Percentiles rank a stretch among this genome's conserved stretches.
phyloP scores from a whole-genome alignment of 2,329 filamentous ascomycete species.

The Exophiala xenobiotica region DNA sequence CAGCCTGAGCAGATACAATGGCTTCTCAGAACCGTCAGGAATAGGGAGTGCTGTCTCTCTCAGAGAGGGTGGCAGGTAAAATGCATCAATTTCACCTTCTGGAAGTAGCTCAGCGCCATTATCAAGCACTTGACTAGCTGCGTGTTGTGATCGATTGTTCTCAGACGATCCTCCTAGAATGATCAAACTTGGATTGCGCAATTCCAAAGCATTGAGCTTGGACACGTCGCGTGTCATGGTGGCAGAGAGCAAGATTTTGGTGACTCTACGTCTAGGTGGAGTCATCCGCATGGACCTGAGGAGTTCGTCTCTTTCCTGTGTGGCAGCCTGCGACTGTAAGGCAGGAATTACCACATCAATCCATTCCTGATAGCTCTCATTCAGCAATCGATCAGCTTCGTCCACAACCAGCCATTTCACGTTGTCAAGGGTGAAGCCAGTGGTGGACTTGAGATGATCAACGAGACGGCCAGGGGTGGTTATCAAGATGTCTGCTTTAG shows the following conservation, averaged over 20 bases:
- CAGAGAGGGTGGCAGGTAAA: conserved; percentile 63
- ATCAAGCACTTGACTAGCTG: conserved; percentile 9
- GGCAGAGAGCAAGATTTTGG: conserved; percentile 83
- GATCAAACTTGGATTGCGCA: conserved; percentile 66
- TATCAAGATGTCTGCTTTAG: conserved; percentile 85
- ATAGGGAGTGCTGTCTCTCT: conserved; percentile 68
- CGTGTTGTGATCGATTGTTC: conserved; percentile 21
- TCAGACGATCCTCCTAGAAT: conserved; percentile 23
- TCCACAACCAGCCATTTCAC: conserved; percentile 88
- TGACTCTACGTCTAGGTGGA: conserved; percentile 65
- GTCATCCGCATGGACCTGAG: conserved; percentile 70
- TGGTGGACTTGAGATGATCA: conserved; percentile 91
- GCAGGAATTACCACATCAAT: conserved; percentile 66
- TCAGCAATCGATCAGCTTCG: conserved; percentile 89
- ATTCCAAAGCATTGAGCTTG: conserved; percentile 74
- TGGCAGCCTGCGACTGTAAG: conserved; percentile 85
- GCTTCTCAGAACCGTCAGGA: conserved; percentile 69
- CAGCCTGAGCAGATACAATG: conserved; percentile 79
- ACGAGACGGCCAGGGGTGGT: conserved; percentile 90
- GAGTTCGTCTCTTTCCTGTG: conserved; percentile 78
- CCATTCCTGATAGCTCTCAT: conserved; percentile 91
- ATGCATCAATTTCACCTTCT: conserved; percentile 47
- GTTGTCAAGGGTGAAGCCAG: conserved; percentile 73
- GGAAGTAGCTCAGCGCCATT: conserved; percentile 31
- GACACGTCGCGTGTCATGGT: conserved; percentile 91